phyloP scores from a whole-genome alignment of 202 grass and related monocot genomes.

The Tripidium arundinaceum region DNA sequence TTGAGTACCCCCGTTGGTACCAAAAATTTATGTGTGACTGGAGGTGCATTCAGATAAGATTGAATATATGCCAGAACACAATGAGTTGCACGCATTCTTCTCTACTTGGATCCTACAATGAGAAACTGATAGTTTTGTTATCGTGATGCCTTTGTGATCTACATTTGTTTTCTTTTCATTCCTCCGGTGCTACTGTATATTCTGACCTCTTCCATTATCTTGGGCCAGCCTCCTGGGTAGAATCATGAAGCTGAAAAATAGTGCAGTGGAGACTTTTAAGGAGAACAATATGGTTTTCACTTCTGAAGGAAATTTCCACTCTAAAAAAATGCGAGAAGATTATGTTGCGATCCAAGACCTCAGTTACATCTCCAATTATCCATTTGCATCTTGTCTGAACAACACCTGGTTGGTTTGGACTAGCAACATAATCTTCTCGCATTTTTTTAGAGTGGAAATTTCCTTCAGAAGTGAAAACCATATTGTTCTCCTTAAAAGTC shows the following conservation, averaged over 20 bases:
- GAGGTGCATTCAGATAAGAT: neutral
- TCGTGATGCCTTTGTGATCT: neutral
- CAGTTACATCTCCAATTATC: constrained; percentile 61
- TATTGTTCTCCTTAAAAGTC: constrained; percentile 31
- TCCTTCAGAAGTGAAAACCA: constrained; percentile 8
- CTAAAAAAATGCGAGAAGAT: constrained; percentile 14
- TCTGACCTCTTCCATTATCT: neutral
- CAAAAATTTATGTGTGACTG: neutral
- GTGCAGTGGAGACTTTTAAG: constrained; percentile 10
- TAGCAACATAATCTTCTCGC: constrained; percentile 10
- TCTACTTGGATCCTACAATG: neutral
- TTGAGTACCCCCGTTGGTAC: neutral
- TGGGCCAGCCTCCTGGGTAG: neutral
- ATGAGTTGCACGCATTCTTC: neutral
- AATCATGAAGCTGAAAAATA: constrained; percentile 47
- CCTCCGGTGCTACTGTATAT: neutral
- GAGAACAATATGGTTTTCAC: constrained; percentile 17
- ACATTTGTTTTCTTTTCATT: neutral
- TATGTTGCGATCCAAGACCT: constrained; percentile 50
- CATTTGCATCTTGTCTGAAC: constrained; percentile 42
- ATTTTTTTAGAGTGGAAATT: constrained; percentile 25
- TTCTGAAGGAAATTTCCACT: constrained; percentile 24
- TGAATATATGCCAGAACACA: neutral
- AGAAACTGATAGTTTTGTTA: neutral
- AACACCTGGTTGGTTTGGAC: constrained; percentile 23